These are phyloP conservation scores for Ascochyta fabae DNA, from an alignment of 2,329 filamentous ascomycete species.

Conservation along the genomic window DNA sequence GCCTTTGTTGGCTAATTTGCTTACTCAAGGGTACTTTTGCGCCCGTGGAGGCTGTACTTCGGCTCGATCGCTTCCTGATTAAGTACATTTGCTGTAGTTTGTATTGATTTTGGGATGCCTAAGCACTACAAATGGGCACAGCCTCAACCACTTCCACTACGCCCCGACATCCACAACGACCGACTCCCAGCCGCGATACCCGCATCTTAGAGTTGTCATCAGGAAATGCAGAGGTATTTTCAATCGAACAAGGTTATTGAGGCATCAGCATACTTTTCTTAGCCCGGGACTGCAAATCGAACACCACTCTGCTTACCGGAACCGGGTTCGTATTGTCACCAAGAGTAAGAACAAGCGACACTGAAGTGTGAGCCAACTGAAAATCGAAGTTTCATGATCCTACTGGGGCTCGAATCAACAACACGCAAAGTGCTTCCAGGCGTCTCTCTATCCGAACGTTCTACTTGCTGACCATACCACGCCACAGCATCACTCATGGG, in stretches of 20 bases:
- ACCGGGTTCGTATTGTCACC: too few relatives aligned
- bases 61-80: not conserved
- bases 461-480: not conserved
- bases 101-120: constrained; percentile 11
- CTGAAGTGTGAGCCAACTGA: not conserved
- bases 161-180: not conserved
- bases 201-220: not conserved
- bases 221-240: not conserved
- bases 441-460: not conserved
- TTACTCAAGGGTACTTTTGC: not conserved
- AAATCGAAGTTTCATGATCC: too few relatives aligned
- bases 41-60: not conserved
- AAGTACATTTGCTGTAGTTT: not conserved
- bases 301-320: not conserved
- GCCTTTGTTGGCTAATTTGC: not conserved
- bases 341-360: not conserved
- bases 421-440: not conserved
- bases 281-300: not conserved
- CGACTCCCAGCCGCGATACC: not conserved
- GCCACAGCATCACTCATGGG: not conserved
- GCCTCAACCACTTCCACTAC: not conserved
- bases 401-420: not conserved
- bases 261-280: not conserved
- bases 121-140: not conserved
- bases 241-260: not conserved